Evolutionary conservation across 345 rosid species (phyloP).

Genomic region (Psidium friedrichsthalianum): DNA sequence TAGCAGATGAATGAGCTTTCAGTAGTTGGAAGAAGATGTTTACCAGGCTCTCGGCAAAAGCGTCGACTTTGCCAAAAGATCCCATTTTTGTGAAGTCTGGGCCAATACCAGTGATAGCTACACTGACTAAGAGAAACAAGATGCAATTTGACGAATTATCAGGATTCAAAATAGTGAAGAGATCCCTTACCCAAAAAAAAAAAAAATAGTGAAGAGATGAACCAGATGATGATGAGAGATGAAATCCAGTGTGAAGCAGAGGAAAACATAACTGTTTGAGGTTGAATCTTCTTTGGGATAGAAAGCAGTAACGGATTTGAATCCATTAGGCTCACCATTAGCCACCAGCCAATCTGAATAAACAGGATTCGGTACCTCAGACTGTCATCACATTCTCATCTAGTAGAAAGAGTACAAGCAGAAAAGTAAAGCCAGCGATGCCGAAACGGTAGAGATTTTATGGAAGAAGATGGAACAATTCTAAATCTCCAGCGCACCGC

Average conservation of each 20-base stretch:
- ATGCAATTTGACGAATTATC: background rate
- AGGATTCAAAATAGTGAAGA: background rate
- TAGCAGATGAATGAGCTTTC: background rate
- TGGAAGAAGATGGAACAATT: background rate
- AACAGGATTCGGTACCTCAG: background rate
- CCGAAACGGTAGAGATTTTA: background rate
- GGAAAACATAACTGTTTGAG: conserved; percentile 42
- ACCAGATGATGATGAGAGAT: background rate
- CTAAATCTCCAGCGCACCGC: background rate
- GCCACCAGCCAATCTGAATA: conserved; percentile 77
- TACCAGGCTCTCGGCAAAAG: conserved; percentile 80
- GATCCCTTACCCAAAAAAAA: too few species aligned
- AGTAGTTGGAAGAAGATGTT: background rate
- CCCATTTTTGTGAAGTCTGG: conserved; percentile 87
- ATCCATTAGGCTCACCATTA: conserved; percentile 58
- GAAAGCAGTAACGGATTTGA: conserved; percentile 82
- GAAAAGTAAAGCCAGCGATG: background rate
- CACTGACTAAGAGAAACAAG: conserved; percentile 32
- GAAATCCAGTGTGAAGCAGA: background rate
- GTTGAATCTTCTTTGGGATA: conserved; percentile 47
- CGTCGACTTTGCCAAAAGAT: conserved; percentile 89
- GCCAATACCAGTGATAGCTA: conserved; percentile 78
- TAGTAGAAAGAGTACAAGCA: background rate
- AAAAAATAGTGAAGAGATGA: background rate
- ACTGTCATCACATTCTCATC: background rate